Evolutionary conservation across 345 rosid genomes (phyloP).

Genomic region (Brassica juncea): DNA sequence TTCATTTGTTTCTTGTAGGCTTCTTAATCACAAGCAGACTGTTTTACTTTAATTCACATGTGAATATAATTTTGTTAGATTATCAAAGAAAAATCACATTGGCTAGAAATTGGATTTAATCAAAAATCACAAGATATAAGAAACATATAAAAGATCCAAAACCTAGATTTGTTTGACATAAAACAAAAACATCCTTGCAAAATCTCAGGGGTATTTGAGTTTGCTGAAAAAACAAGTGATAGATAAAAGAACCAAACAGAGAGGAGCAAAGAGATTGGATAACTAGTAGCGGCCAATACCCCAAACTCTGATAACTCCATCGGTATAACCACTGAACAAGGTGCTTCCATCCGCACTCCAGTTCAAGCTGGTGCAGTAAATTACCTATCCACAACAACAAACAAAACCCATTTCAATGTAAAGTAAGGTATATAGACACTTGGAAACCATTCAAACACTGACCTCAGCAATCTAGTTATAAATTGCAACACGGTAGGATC

Average conservation of each 20-base stretch:
- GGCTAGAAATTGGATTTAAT: not conserved
- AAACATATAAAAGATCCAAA: conserved; percentile 10
- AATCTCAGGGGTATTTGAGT: conserved; percentile 12
- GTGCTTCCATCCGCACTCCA: conserved; percentile 98
- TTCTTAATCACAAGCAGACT: not conserved
- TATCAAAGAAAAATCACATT: not conserved
- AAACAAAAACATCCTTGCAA: conserved; percentile 30
- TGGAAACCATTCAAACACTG: not conserved
- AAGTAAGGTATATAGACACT: not conserved
- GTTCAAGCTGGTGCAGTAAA: conserved; percentile 87
- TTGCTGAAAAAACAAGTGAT: conserved; percentile 1
- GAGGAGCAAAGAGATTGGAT: not conserved
- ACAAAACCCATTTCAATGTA: not conserved
- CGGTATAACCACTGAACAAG: conserved; percentile 91
- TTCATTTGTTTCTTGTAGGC: too few relatives aligned
- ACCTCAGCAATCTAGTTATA: not conserved
- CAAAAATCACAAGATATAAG: not conserved
- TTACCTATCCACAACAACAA: conserved; percentile 52
- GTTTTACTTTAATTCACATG: not conserved
- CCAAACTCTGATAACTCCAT: conserved; percentile 97
- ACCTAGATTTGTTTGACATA: conserved; percentile 19
- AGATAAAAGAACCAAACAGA: conserved; percentile 8
- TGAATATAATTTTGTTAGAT: not conserved
- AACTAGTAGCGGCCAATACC: conserved; percentile 76
- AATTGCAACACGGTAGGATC: not conserved